Percentiles rank a stretch among this genome's conserved stretches.
These are phyloP conservation scores for Fraxinus excelsior DNA, from an alignment of 257 asterid species.

Conservation along the genomic window DNA sequence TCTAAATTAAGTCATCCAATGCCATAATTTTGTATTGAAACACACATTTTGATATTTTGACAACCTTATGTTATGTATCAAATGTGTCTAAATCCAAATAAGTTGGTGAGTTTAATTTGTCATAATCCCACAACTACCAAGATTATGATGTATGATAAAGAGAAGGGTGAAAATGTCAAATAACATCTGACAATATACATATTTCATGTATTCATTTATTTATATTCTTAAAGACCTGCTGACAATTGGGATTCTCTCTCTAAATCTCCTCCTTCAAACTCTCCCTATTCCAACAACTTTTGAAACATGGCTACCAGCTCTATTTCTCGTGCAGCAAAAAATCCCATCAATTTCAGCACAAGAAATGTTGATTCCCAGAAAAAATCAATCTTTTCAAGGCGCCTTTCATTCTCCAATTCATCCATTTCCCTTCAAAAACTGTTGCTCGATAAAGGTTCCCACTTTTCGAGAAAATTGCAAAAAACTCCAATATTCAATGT, in stretches of 20 bases:
- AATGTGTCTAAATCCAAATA: not conserved
- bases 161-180: not conserved
- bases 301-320: conserved; percentile 43
- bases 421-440: conserved; percentile 26
- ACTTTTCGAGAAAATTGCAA: not conserved
- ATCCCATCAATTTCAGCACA: conserved; percentile 12
- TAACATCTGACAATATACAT: not conserved
- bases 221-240: not conserved
- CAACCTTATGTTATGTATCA: too few relatives aligned
- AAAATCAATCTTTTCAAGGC: conserved; percentile 5
- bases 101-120: not conserved
- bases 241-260: not conserved
- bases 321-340: conserved; percentile 39
- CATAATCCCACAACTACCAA: not conserved
- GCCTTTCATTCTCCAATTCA: conserved; percentile 34
- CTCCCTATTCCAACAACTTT: not conserved
- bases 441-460: conserved; percentile 26
- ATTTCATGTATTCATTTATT: not conserved
- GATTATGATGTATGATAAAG: not conserved
- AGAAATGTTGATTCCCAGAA: not conserved
- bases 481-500: conserved; percentile 18
- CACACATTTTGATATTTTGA: not conserved
- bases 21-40: too few relatives aligned
- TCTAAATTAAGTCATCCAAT: too few relatives aligned
- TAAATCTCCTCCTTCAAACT: not conserved